phyloP scores from a whole-genome alignment of 768 basidiomycete species.

The Kondoa malvinella region DNA sequence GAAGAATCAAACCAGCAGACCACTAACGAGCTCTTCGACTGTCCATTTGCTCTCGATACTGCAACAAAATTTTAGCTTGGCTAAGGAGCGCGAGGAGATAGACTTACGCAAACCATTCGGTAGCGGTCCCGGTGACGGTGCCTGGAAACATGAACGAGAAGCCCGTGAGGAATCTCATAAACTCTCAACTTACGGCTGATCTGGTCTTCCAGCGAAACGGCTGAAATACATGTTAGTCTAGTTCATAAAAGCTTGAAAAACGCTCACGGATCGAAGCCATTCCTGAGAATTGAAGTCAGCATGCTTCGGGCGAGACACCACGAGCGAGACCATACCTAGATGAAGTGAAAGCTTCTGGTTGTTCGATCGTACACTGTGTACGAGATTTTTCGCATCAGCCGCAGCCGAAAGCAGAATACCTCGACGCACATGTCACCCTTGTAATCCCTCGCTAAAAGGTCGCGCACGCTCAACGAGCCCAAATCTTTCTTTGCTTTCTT shows the following conservation, averaged over 20 bases:
- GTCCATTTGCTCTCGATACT: background rate
- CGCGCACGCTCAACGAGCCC: background rate
- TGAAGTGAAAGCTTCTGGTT: background rate
- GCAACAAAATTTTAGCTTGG: background rate
- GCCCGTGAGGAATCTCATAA: background rate
- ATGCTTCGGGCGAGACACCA: too few species aligned
- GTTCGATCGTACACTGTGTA: background rate
- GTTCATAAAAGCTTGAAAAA: background rate
- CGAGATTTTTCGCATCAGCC: background rate
- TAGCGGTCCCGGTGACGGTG: background rate
- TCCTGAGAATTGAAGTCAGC: too few species aligned
- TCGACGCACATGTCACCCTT: slow-evolving; percentile 14
- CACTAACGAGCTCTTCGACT: background rate
- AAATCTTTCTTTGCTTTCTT: slow-evolving; percentile 10
- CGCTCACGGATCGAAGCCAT: background rate
- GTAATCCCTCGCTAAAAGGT: slow-evolving; percentile 14
- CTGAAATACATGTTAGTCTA: background rate
- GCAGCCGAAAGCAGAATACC: too few species aligned
- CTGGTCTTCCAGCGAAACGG: background rate
- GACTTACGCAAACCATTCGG: background rate
- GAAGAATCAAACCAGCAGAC: too few species aligned
- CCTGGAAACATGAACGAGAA: background rate
- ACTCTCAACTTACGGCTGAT: background rate
- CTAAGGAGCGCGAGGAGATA: background rate
- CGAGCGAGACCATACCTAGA: too few species aligned